Base-by-base conservation (phyloP, 179 eudicot genomes). In the Carnegiea gigantea region DNA sequence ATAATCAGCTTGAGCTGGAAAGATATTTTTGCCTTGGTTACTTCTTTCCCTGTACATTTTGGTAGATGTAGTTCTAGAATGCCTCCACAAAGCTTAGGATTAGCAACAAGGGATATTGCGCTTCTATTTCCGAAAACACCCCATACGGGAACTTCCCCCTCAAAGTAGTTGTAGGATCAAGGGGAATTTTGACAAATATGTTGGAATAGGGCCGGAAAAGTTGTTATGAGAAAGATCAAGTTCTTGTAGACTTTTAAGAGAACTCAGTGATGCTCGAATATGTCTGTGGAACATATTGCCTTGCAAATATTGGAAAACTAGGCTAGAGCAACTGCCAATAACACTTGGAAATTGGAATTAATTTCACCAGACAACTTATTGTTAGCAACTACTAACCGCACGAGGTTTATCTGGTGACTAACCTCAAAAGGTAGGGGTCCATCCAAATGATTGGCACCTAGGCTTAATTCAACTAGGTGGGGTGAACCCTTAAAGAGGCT, bases 21-120 rank as follows among this genome's bases (percentile, higher is more conserved):
- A n/a, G 43, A n/a, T 9, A 23, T 12, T 26, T 30, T 73, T 48
- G 13, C 24, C 15, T 36, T 43, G 14, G 15, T 60, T 20, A 10
- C 24, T 18, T 40, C n/a, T 40, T 44, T 73, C 26, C 2, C 18
- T 10, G 46, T 46, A 70, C 81, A 82, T 70, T 14, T 76, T 7
- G 79, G 79, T 7, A 83, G 70, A 59, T 65, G 86, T 3, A 82
- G 65, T 60, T 78, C 60, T 7, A 36, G 26, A 10, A 81, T 24
- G 17, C 86, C 86, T 30, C 86, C 86, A 48, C 86, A 84, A 8
- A 84, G 73, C 76, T 15, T 57, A 2, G 24, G 28, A 62, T 83
- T 83, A 15, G 80, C 83, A 40, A n/a, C 48, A 38, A 84, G 81
- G 28, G 75, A 77, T 38, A 81, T 23, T 28, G 73, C 43, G 9